These are phyloP conservation scores for Tricholoma hemisulphureum DNA, from an alignment of 768 basidiomycete species.

Conservation along the genomic window DNA sequence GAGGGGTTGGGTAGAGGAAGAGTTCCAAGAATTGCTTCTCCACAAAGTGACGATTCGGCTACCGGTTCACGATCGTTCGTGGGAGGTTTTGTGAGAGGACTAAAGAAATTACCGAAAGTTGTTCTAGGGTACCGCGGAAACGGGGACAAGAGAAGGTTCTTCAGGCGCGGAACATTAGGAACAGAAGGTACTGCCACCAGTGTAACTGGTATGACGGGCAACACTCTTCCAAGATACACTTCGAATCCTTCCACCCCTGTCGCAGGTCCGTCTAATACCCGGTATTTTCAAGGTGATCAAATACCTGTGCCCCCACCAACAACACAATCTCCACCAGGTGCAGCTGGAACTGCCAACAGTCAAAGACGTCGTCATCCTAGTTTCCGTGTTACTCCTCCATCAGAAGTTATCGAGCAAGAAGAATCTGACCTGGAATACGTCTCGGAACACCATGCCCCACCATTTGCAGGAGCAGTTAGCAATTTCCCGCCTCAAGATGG, in stretches of 20 bases:
- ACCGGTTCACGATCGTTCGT: constrained; percentile 30
- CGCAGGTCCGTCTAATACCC: constrained; percentile 31
- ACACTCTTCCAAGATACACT: constrained; percentile 34
- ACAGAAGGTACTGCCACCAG: constrained; percentile 28
- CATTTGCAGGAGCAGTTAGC: constrained; percentile 13
- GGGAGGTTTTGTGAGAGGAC: constrained; percentile 36
- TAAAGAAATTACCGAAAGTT: constrained; percentile 32
- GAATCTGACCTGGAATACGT: constrained; percentile 24
- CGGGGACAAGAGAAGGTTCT: constrained; percentile 21
- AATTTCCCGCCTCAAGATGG: constrained; percentile 5
- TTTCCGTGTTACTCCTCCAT: constrained; percentile 32
- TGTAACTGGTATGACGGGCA: constrained; percentile 30
- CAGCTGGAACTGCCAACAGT: constrained; percentile 18
- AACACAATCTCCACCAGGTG: constrained; percentile 9
- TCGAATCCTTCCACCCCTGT: constrained; percentile 39
- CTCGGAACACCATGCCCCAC: constrained; percentile 15
- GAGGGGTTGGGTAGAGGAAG: constrained; percentile 16
- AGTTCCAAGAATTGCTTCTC: constrained; percentile 1
- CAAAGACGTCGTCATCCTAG: constrained; percentile 26
- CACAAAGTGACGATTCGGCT: background rate
- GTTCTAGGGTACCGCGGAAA: constrained; percentile 29
- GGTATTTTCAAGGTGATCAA: constrained; percentile 32
- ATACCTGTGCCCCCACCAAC: constrained; percentile 22
- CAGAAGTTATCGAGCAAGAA: constrained; percentile 25
- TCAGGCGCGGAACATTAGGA: constrained; percentile 21